Percentiles rank a stretch among this genome's conserved stretches.
These are phyloP conservation scores for Capsaspora owczarzaki DNA, from an alignment of 78 protist genomes.

Conservation along the genomic window DNA sequence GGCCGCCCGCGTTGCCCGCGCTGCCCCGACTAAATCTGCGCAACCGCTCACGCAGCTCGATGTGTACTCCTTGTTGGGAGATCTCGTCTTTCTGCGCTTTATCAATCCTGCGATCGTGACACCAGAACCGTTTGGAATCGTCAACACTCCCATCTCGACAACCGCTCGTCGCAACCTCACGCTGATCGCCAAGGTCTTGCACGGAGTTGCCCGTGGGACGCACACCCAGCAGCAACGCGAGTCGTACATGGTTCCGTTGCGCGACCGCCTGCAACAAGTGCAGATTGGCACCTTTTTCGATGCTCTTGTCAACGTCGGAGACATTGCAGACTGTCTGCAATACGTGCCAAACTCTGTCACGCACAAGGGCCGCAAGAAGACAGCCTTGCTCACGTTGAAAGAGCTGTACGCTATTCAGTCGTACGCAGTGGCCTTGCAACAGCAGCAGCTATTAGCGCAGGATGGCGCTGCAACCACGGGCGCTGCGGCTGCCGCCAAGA, in stretches of 20 bases:
- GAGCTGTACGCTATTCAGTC: neutral
- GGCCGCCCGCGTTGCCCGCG: neutral
- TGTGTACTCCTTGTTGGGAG: no score
- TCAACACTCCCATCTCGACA: neutral
- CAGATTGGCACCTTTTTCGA: neutral
- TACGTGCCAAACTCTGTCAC: neutral
- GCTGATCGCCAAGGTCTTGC: slow-evolving; percentile 1
- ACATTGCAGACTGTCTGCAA: neutral
- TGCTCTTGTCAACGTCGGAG: neutral
- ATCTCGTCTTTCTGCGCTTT: neutral
- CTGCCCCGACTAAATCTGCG: no score
- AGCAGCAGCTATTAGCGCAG: no score
- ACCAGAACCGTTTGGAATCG: neutral
- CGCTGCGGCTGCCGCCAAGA: neutral
- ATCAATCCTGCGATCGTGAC: neutral
- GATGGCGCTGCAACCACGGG: no score
- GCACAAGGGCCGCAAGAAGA: neutral
- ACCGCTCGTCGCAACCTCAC: slow-evolving; percentile 7
- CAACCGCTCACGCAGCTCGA: no score
- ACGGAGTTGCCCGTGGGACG: neutral
- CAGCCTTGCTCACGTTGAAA: neutral
- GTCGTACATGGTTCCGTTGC: neutral
- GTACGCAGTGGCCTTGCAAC: neutral
- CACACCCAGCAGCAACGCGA: neutral
- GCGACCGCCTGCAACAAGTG: neutral